Evolutionary conservation across 2,329 filamentous ascomycete species (phyloP).

Genomic region (Raffaelea albimanens): DNA sequence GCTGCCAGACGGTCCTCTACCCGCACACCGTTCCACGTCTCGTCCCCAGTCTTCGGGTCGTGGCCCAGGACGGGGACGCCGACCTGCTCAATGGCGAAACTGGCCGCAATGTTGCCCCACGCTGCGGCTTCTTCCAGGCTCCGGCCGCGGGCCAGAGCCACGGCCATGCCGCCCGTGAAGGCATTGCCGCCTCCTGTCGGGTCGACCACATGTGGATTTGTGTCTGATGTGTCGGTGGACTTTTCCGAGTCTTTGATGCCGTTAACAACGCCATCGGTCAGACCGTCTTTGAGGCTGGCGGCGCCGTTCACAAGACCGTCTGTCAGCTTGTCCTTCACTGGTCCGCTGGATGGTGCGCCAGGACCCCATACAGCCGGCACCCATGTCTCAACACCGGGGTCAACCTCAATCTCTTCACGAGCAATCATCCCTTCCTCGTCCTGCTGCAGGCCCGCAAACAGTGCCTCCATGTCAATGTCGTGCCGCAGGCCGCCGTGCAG

Average conservation of each 20-base stretch:
- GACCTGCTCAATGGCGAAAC: conserved; percentile 90
- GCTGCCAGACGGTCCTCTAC: conserved; percentile 43
- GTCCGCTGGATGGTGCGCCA: conserved; percentile 25
- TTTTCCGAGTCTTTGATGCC: background rate
- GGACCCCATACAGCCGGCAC: conserved; percentile 58
- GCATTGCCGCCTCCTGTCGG: conserved; percentile 92
- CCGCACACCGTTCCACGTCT: conserved; percentile 52
- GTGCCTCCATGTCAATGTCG: conserved; percentile 53
- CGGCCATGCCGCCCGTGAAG: conserved; percentile 58
- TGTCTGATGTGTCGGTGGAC: conserved; percentile 8
- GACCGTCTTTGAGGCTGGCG: too few relatives aligned
- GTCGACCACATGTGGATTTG: conserved; percentile 73
- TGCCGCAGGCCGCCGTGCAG: conserved; percentile 43
- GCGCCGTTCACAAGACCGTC: too few relatives aligned
- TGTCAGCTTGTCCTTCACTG: background rate
- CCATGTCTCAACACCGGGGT: conserved; percentile 62
- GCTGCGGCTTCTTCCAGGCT: conserved; percentile 59
- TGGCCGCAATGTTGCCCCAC: conserved; percentile 75
- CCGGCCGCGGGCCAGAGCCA: conserved; percentile 50
- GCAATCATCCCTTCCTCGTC: conserved; percentile 42
- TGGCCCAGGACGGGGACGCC: conserved; percentile 58
- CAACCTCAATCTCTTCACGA: conserved; percentile 49
- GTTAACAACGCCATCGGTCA: conserved; percentile 7
- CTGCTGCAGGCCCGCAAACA: conserved; percentile 50
- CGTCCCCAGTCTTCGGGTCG: conserved; percentile 30